Percentiles rank a stretch among this genome's conserved stretches.
Conservation (phyloP, 331 rosid species). For the Acacia concinna region DNA sequence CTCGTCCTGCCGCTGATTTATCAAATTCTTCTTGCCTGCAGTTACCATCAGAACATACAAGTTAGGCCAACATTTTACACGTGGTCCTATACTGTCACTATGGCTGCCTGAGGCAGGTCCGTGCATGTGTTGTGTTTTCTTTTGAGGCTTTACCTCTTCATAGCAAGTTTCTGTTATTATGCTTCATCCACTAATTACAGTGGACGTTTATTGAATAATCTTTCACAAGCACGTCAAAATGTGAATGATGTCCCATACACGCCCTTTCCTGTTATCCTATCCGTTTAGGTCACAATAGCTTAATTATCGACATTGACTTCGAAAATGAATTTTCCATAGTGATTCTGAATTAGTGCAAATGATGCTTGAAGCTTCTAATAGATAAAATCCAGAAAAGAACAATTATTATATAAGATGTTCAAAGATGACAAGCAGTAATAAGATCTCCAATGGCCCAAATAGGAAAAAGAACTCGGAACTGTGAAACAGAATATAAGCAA, state of each 20-base stretch:
- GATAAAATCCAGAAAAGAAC: not conserved
- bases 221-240: not conserved
- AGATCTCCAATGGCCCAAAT: not conserved
- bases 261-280: not conserved
- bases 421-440: not conserved
- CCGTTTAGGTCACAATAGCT: not conserved
- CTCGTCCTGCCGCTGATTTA: conserved; percentile 70
- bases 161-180: not conserved
- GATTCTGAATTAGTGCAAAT: not conserved
- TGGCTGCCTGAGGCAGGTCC: not conserved
- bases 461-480: not conserved
- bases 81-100: not conserved
- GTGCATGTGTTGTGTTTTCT: not conserved
- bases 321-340: not conserved
- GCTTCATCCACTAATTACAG: not conserved
- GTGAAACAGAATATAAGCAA: not conserved
- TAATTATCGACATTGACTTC: not conserved
- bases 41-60: conserved; percentile 10
- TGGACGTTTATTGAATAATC: not conserved
- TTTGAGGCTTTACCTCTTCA: not conserved
- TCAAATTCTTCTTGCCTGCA: conserved; percentile 82
- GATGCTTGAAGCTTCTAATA: not conserved
- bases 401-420: not conserved
- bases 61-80: not conserved
- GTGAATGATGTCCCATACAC: not conserved